Conservation (phyloP, 768 basidiomycete genomes). For the Tylopilus subfusipes region DNA sequence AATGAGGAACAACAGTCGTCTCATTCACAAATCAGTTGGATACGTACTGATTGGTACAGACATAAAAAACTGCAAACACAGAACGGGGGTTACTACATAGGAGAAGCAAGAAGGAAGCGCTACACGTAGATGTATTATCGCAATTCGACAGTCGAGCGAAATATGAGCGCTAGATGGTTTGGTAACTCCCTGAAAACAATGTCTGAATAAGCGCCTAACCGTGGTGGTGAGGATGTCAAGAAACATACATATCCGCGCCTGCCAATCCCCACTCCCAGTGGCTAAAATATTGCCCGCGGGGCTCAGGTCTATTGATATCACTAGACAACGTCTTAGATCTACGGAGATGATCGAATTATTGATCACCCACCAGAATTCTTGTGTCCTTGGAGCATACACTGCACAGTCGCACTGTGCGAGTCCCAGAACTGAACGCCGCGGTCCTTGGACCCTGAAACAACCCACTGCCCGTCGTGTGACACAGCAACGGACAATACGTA, state of each 20-base stretch:
- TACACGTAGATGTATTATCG: conserved; percentile 25
- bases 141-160: conserved; percentile 7
- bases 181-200: conserved; percentile 27
- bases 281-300: conserved; percentile 59
- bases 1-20: background rate
- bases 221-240: background rate
- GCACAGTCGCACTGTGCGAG: conserved; percentile 70
- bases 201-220: conserved; percentile 3
- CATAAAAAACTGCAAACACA: conserved; percentile 18
- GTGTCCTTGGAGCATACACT: conserved; percentile 85
- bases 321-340: conserved; percentile 31
- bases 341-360: background rate
- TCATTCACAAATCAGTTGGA: conserved; percentile 6
- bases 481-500: conserved; percentile 75
- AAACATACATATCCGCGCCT: conserved; percentile 62
- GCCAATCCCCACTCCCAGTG: conserved; percentile 69
- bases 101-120: conserved; percentile 25
- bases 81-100: conserved; percentile 19
- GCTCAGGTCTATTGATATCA: conserved; percentile 71
- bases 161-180: conserved; percentile 22
- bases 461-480: conserved; percentile 90
- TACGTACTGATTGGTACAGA: conserved; percentile 20
- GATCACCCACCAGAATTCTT: conserved; percentile 60
- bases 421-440: conserved; percentile 96
- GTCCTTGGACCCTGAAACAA: conserved; percentile 95